Base-by-base conservation (phyloP, 495 filamentous ascomycete genomes). In the Darksidea phi region DNA sequence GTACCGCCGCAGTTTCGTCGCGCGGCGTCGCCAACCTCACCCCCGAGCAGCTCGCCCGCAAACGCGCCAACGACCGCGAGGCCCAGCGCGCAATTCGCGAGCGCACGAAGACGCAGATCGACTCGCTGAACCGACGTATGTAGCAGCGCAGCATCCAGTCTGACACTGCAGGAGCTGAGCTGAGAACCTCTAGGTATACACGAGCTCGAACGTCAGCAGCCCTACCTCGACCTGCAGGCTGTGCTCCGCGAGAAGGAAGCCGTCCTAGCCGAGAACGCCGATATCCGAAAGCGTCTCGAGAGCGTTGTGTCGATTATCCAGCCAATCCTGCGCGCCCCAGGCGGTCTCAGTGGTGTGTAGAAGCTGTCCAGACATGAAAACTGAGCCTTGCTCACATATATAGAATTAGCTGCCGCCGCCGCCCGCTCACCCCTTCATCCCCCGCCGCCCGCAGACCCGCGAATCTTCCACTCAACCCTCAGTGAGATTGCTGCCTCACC, bases 201-300 rank as follows among this genome's bases (percentile, higher is more conserved):
- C 1, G 73, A 76, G 59, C 64, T 76, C 24, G 70, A 75, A 59
- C 64, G 41, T 37, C 87, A 89, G 73, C 85, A 90, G 68, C 88
- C 90, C 0, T 89, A 89, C 64, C 82, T 86, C 63, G 88, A 95
- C 67, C 81, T 93, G 12, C 88, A 91, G 75, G 74, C 79, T 20
- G 87, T 81, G 12, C 60, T 89, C 36, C 78, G 80, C 36, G 82
- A 88, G 71, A 90, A 88, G 77, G 86, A 88, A 65, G 76, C 80
- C 10, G 79, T 87, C 32, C 79, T 87, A 72, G 79, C 79, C 26
- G 89, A 93, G 70, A 89, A 90, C 71, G 79, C 78, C 38, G 84
- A 88, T 49, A 81, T 92, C 42, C 84, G 81, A 67, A 77, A 78
- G 70, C 78, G 80, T 26, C 70, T 95, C 59, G 77, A 79, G 37